Evolutionary conservation across 805 yeast species (phyloP).

Genomic region (Yarrowia sp.): DNA sequence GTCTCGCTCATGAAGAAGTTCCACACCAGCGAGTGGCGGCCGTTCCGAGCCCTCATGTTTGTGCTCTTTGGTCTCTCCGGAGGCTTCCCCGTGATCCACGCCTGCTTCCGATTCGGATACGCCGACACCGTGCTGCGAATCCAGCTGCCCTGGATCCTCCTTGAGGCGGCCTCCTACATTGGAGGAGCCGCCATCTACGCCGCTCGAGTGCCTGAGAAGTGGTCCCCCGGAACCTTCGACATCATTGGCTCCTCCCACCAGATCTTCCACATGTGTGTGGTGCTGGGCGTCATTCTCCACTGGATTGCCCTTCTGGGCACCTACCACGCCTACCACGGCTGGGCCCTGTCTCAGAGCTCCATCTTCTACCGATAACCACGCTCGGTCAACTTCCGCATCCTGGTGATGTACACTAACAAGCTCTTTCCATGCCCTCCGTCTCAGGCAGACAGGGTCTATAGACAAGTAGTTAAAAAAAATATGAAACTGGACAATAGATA

Average conservation of each 20-base stretch:
- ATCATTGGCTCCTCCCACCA: conserved; percentile 81
- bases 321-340: conserved; percentile 41
- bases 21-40: conserved; percentile 68
- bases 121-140: conserved; percentile 50
- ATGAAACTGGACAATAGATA: too few relatives aligned
- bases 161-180: conserved; percentile 74
- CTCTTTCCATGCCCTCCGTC: background rate
- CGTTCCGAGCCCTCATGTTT: conserved; percentile 74
- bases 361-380: background rate
- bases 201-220: conserved; percentile 70
- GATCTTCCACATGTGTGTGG: conserved; percentile 74
- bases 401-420: conserved; percentile 10
- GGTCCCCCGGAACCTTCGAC: conserved; percentile 62
- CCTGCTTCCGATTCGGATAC: conserved; percentile 50
- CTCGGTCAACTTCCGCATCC: too few relatives aligned
- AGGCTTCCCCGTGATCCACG: conserved; percentile 62
- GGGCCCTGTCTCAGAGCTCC: background rate
- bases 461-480: background rate
- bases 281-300: conserved; percentile 72
- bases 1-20: conserved; percentile 66
- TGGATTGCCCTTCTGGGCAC: conserved; percentile 59
- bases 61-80: conserved; percentile 79
- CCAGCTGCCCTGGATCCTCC: conserved; percentile 58
- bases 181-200: conserved; percentile 81
- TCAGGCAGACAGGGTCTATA: background rate